Base-by-base conservation (phyloP, 2,329 filamentous ascomycete species). In the Verticillium nubilum region DNA sequence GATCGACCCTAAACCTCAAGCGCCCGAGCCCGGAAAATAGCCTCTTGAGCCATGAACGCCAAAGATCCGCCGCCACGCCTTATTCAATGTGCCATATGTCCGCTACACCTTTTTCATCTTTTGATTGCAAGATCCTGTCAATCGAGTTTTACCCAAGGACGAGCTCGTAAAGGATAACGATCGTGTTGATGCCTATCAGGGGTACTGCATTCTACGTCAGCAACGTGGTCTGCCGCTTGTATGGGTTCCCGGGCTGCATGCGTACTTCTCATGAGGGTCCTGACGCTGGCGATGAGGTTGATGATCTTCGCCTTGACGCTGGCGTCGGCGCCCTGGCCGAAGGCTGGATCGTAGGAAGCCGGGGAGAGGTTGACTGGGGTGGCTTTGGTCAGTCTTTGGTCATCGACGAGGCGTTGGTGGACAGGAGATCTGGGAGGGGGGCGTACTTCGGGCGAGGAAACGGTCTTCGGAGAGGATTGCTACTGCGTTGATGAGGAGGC, bases 401-500 rank as follows among this genome's bases (percentile, higher is more conserved):
- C n/a, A n/a, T n/a, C n/a, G n/a, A n/a, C n/a, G n/a, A n/a, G n/a
- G n/a, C n/a, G n/a, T n/a, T n/a, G n/a, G n/a, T n/a, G n/a, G 9
- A 23, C 4, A 26, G 26, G 12, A 17, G 23, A n/a, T 28, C 15
- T 9, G 10, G 31, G 15, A 26, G 33, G 54, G 35, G 19, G 29
- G 62, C 74, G 65, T 71, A 77, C 74, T 96, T 67, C 73, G 88
- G 77, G 89, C 76, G 66, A 97, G 90, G 75, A 97, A 97, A 63
- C 92, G 89, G 77, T 97, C 92, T 85, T 97, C 93, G 68, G 92
- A 96, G 65, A 98, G 89, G 71, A 97, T 87, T 64, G 93, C 92
- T 72, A 98, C 89, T 66, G 92, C 91, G 76, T 99, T 99, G 76
- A 95, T 87, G 72, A 98, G 85, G 70, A 98, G 91, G 72, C 96